phyloP scores from a whole-genome alignment of 78 protist species.

The Guillardia theta region DNA sequence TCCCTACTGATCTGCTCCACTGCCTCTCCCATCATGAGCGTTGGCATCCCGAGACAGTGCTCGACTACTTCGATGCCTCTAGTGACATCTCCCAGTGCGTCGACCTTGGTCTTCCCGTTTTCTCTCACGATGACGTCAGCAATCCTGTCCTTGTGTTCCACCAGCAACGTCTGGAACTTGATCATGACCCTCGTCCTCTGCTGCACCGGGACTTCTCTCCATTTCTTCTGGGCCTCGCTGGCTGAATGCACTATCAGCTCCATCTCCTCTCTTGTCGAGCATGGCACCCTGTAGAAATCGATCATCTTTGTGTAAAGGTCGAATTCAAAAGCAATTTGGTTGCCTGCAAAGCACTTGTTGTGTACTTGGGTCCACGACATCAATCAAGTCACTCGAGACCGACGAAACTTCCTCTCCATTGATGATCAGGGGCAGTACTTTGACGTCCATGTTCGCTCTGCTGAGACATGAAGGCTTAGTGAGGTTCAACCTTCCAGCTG shows the following conservation, averaged over 20 bases:
- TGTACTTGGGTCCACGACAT: neutral
- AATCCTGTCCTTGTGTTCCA: constrained; percentile 60
- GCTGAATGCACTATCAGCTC: neutral
- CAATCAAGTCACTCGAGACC: no score
- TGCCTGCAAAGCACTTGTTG: constrained; percentile 8
- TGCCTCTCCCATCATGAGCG: constrained; percentile 49
- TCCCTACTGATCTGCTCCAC: neutral
- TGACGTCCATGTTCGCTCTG: no score
- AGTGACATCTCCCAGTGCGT: constrained; percentile 73
- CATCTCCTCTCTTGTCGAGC: constrained; percentile 12
- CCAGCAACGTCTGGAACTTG: constrained; percentile 60
- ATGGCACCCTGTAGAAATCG: neutral
- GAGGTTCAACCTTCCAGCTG: no score
- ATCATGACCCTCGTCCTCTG: neutral
- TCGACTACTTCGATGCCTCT: constrained; percentile 86
- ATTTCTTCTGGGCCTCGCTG: neutral
- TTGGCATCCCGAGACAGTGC: constrained; percentile 84
- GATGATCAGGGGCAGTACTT: no score
- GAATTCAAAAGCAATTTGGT: neutral
- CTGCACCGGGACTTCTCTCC: constrained; percentile 37
- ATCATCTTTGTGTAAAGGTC: neutral
- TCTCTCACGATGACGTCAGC: neutral
- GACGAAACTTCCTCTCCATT: no score
- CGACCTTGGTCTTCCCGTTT: constrained; percentile 95
- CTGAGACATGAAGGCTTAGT: no score